Base-by-base conservation (phyloP, 2,329 filamentous ascomycete species). In the Didymella sp. region DNA sequence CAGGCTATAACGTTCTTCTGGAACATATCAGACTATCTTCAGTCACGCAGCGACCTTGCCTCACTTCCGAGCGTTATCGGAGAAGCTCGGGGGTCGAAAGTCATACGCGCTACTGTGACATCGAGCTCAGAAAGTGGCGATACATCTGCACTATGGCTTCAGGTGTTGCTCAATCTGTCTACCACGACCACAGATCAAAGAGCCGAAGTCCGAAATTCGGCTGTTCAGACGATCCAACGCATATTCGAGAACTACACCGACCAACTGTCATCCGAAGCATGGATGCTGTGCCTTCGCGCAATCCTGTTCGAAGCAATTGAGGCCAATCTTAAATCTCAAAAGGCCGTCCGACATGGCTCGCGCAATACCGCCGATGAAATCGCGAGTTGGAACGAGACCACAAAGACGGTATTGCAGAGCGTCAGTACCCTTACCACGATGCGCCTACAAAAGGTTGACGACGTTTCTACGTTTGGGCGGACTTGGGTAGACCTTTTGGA, bases 1-100 rank as follows among this genome's bases (percentile, higher is more conserved):
- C 45, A 91, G 86, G 95, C 93, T 1, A 91, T 96, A 8, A 96
- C 94, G 0, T 95, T 96, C 71, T 96, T 96, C 74, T 97, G 93
- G 92, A 93, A 94, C 51, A 85, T 97, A 7, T 96, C 94, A 0
- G 93, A 97, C 74, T 95, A 93, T 62, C 81, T 98, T 19, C 83
- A 85, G 53, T 76, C 77, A 7, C 78, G 80, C 33, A 79, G 80
- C 45, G 78, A 80, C 21, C 67, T 72, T 4, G 69, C 74, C 3
- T 67, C 67, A 21, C 63, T 81, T 1, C 71, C 73, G 8, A 49
- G 37, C 6, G 30, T 70, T 21, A 50, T 74, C 30, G 56, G 51
- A 8, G 53, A 51, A 37, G 52, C 43, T 25, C 47, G 41, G n/a
- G n/a, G 63, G 11, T 55, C 89, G 51, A 77, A 86, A 7, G 80